Percentiles rank a stretch among this genome's conserved stretches.
phyloP scores from a whole-genome alignment of 202 grass and related monocot species.

The Panicum hallii region DNA sequence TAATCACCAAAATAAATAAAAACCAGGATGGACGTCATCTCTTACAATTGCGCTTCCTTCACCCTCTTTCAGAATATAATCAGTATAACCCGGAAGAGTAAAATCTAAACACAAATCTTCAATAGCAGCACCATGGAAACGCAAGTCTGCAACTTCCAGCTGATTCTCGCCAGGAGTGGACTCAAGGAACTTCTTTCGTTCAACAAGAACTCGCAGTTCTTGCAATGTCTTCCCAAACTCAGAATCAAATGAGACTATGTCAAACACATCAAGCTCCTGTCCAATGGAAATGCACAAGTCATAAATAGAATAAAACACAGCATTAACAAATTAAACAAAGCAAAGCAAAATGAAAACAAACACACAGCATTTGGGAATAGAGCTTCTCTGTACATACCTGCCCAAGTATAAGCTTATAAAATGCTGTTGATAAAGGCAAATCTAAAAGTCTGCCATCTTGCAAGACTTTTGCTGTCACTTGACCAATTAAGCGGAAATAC shows the following conservation, averaged over 20 bases:
- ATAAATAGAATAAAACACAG: neutral
- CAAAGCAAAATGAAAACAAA: constrained; percentile 30
- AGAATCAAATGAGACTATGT: constrained; percentile 68
- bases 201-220: constrained; percentile 67
- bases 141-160: constrained; percentile 48
- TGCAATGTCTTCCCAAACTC: constrained; percentile 66
- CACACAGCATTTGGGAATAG: neutral
- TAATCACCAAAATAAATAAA: constrained; percentile 14
- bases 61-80: constrained; percentile 67
- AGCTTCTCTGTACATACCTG: constrained; percentile 47
- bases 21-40: neutral
- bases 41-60: constrained; percentile 55
- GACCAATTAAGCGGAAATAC: constrained; percentile 63
- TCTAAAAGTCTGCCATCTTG: constrained; percentile 75
- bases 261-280: constrained; percentile 76
- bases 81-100: constrained; percentile 76
- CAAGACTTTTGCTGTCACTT: constrained; percentile 66
- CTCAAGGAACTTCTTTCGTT: constrained; percentile 54
- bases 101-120: constrained; percentile 71
- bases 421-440: constrained; percentile 64
- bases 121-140: constrained; percentile 48
- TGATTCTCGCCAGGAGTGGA: constrained; percentile 36
- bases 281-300: constrained; percentile 4
- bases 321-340: constrained; percentile 22
- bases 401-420: constrained; percentile 73